Percentiles rank a stretch among this genome's conserved stretches.
These are phyloP conservation scores for Colletotrichum sp. DNA, from an alignment of 2,329 filamentous ascomycete species.

Conservation along the genomic window DNA sequence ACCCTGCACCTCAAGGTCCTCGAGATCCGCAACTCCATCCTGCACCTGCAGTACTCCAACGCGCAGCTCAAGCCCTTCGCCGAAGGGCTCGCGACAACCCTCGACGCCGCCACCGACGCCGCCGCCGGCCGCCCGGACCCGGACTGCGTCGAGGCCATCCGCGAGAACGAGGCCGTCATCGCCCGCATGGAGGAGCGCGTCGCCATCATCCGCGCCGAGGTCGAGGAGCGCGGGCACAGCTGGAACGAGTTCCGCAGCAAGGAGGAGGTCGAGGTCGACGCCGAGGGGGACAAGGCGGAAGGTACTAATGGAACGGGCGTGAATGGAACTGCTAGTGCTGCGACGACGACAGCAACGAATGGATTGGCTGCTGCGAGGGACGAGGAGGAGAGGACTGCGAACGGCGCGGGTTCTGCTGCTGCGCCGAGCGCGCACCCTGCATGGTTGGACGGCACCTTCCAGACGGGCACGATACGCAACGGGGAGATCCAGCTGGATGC, in stretches of 20 bases:
- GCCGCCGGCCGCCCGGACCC: conserved; percentile 53
- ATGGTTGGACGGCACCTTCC: conserved; percentile 70
- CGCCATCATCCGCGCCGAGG: conserved; percentile 66
- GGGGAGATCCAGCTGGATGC: conserved; percentile 53
- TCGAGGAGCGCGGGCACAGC: conserved; percentile 60
- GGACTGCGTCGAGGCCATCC: conserved; percentile 77
- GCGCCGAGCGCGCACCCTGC: conserved; percentile 41
- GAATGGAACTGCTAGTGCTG: neutral
- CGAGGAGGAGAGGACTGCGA: conserved; percentile 18
- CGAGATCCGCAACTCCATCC: conserved; percentile 77
- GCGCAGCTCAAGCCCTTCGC: conserved; percentile 74
- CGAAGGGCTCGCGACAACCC: conserved; percentile 44
- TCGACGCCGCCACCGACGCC: conserved; percentile 26
- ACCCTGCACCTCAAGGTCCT: conserved; percentile 76
- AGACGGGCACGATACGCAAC: conserved; percentile 61
- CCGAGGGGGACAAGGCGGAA: conserved; percentile 27
- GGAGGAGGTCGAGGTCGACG: conserved; percentile 47
- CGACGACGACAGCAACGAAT: conserved; percentile 12
- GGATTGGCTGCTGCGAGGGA: conserved; percentile 13
- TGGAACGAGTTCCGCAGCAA: conserved; percentile 63
- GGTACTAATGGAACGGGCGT: neutral
- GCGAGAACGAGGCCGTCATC: conserved; percentile 74
- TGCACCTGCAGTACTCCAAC: conserved; percentile 77
- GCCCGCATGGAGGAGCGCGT: conserved; percentile 71
- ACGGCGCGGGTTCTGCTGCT: neutral